Percentiles rank a stretch among this genome's conserved stretches.
Conservation (phyloP, 805 yeast genomes). For the Kluyveromyces dobzhanskii region DNA sequence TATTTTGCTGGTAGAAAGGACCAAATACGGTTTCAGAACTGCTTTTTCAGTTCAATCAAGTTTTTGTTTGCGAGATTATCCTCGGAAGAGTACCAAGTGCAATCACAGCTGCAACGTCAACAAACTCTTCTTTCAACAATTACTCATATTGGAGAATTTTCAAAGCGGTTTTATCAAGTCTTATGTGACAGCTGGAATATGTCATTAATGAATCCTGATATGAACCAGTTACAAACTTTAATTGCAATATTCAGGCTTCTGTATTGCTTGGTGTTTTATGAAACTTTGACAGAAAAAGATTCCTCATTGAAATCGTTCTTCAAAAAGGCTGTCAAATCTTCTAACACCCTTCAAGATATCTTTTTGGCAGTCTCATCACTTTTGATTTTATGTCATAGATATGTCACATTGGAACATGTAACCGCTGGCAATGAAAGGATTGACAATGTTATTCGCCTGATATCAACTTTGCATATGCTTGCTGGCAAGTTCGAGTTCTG, state of each 20-base stretch:
- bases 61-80: conserved; percentile 35
- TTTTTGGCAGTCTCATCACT: conserved; percentile 24
- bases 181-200: conserved; percentile 32
- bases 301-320: conserved; percentile 35
- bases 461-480: conserved; percentile 61
- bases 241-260: conserved; percentile 32
- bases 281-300: conserved; percentile 38
- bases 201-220: not conserved
- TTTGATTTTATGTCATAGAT: conserved; percentile 29
- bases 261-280: conserved; percentile 44
- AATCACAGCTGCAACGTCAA: conserved; percentile 30
- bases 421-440: conserved; percentile 1
- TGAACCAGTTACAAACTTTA: conserved; percentile 16
- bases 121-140: conserved; percentile 40
- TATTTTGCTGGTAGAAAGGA: conserved; percentile 35
- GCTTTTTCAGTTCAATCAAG: conserved; percentile 44
- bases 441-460: conserved; percentile 33
- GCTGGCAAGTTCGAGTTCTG: conserved; percentile 67
- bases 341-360: conserved; percentile 38
- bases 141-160: conserved; percentile 46
- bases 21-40: conserved; percentile 33
- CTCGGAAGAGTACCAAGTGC: conserved; percentile 15
- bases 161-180: conserved; percentile 30
- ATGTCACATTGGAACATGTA: conserved; percentile 27
- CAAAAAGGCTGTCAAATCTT: conserved; percentile 36